Conservation (phyloP, 805 yeast genomes). For the Zygoascus bituminiphila region DNA sequence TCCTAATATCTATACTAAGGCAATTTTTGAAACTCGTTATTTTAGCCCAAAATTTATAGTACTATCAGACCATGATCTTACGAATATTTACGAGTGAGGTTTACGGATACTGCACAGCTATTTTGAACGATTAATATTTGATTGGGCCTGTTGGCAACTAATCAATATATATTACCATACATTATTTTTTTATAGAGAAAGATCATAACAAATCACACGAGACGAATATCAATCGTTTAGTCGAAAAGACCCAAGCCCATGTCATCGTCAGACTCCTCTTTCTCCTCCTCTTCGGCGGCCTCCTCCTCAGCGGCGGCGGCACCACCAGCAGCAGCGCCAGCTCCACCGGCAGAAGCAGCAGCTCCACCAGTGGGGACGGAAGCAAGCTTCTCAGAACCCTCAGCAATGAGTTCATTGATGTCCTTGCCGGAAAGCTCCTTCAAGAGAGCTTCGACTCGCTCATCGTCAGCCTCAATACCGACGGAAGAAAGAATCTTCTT, state of each 20-base stretch:
- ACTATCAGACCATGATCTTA: no score
- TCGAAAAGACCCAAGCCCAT: slow-evolving; percentile 92
- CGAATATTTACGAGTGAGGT: no score
- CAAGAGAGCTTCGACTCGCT: slow-evolving; percentile 72
- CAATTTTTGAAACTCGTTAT: no score
- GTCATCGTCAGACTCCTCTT: slow-evolving; percentile 37
- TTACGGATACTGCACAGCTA: no score
- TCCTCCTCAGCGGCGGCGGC: slow-evolving; percentile 67
- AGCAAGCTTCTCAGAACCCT: slow-evolving; percentile 93
- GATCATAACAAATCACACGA: not conserved
- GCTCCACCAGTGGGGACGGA: slow-evolving; percentile 98
- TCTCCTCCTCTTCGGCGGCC: slow-evolving; percentile 57
- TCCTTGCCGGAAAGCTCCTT: slow-evolving; percentile 90
- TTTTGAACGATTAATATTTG: no score
- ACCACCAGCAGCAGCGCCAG: slow-evolving; percentile 63
- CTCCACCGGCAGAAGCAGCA: slow-evolving; percentile 70
- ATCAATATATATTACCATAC: not conserved
- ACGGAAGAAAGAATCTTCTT: slow-evolving; percentile 84
- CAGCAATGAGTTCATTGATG: slow-evolving; percentile 81
- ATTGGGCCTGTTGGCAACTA: no score
- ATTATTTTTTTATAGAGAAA: not conserved
- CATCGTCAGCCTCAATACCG: slow-evolving; percentile 91
- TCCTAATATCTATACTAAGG: no score
- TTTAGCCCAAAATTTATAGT: no score
- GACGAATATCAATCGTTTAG: slow-evolving; percentile 45